Conservation (phyloP, 257 asterid genomes). For the Nyctanthes arbortristis region DNA sequence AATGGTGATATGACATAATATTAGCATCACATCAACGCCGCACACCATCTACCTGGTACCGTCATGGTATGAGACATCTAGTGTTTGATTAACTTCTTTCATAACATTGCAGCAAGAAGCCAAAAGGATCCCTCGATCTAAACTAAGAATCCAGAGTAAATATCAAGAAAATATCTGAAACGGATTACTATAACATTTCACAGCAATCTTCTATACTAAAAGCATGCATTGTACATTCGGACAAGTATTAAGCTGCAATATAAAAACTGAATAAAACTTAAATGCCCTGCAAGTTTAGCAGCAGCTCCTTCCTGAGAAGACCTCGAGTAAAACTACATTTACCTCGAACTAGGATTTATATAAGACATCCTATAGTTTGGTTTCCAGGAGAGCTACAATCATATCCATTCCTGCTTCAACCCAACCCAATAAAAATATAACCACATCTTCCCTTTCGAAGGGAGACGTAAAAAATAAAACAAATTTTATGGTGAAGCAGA, state of each 20-base stretch:
- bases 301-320: slow-evolving; percentile 22
- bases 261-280: slow-evolving; percentile 43
- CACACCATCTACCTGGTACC: too few species aligned
- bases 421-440: slow-evolving; percentile 33
- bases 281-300: slow-evolving; percentile 54
- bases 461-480: slow-evolving; percentile 33
- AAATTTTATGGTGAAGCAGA: slow-evolving; percentile 31
- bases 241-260: slow-evolving; percentile 31
- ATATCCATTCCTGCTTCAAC: slow-evolving; percentile 42
- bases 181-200: too few species aligned
- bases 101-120: too few species aligned
- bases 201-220: slow-evolving; percentile 19
- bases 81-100: too few species aligned
- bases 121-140: too few species aligned
- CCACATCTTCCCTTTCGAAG: slow-evolving; percentile 30
- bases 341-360: slow-evolving; percentile 17
- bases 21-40: too few species aligned
- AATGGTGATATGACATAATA: too few species aligned
- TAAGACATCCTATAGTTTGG: slow-evolving; percentile 31
- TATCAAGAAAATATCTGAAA: too few species aligned
- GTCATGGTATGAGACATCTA: too few species aligned
- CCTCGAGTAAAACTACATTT: slow-evolving; percentile 25
- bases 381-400: slow-evolving; percentile 51
- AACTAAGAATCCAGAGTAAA: too few species aligned
- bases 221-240: slow-evolving; percentile 36